Evolutionary conservation across 73 alveolate species (phyloP).

Genomic region (Tetrahymena thermophila): DNA sequence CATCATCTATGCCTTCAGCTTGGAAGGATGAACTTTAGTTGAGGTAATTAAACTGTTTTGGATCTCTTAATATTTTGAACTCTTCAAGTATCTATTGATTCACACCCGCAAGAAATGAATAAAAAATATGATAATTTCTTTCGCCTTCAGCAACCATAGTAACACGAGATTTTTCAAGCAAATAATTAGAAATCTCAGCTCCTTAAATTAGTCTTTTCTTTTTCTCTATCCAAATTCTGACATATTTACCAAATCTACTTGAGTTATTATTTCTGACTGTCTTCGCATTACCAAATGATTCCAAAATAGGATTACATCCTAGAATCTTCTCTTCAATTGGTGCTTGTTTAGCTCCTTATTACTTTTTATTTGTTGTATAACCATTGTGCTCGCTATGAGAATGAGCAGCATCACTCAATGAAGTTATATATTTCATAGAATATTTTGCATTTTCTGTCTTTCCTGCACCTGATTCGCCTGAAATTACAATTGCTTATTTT

Average conservation of each 20-base stretch:
- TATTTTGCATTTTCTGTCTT: conserved; percentile 98
- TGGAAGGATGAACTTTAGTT: conserved; percentile 13
- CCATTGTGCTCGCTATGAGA: background rate
- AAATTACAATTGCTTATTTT: conserved; percentile 90
- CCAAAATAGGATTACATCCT: conserved; percentile 96
- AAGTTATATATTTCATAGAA: conserved; percentile 84
- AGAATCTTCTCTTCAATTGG: conserved; percentile 76
- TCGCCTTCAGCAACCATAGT: conserved; percentile 70
- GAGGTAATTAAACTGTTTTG: conserved; percentile 1
- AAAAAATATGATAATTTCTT: conserved; percentile 93
- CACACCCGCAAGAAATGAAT: conserved; percentile 74
- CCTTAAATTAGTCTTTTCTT: conserved; percentile 77
- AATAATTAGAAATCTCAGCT: conserved; percentile 81
- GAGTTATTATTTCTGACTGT: conserved; percentile 84
- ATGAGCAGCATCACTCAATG: conserved; percentile 25
- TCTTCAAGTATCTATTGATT: conserved; percentile 28
- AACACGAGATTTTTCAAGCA: conserved; percentile 91
- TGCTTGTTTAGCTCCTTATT: background rate
- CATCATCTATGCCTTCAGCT: conserved; percentile 54
- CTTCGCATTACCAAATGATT: conserved; percentile 98
- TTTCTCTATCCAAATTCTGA: conserved; percentile 74
- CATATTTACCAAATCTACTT: conserved; percentile 96
- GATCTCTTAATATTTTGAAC: conserved; percentile 39
- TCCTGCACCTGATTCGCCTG: conserved; percentile 99
- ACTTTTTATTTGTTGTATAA: background rate